Conservation (phyloP, 345 rosid genomes). For the Eucalyptus sideroxylon region DNA sequence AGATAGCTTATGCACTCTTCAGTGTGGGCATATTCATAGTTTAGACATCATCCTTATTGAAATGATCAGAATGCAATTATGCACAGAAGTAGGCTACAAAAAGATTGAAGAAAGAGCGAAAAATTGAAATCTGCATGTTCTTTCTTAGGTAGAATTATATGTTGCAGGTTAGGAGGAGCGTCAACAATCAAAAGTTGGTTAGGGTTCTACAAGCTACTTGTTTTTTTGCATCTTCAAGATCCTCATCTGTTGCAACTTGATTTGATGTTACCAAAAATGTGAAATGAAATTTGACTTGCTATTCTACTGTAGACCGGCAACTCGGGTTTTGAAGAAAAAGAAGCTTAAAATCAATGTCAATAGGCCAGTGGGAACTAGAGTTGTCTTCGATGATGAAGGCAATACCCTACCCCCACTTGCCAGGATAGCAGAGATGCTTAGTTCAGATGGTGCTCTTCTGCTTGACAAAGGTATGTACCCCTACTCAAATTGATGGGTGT, state of each 20-base stretch:
- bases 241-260: not conserved
- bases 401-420: constrained; percentile 76
- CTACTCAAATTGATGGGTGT: not conserved
- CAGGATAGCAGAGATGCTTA: constrained; percentile 42
- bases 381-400: constrained; percentile 83
- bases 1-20: not conserved
- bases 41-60: not conserved
- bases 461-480: constrained; percentile 59
- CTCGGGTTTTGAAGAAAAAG: constrained; percentile 68
- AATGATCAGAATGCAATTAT: not conserved
- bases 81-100: not conserved
- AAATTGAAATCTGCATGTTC: not conserved
- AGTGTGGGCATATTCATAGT: not conserved
- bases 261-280: not conserved
- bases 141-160: not conserved
- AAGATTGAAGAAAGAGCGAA: not conserved
- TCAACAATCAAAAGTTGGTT: not conserved
- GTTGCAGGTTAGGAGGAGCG: not conserved
- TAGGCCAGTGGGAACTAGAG: constrained; percentile 70
- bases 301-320: constrained; percentile 37
- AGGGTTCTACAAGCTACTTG: not conserved
- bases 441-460: constrained; percentile 11
- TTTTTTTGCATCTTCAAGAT: not conserved
- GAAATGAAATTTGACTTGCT: not conserved
- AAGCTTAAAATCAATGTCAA: constrained; percentile 78